Evolutionary conservation across 2,329 filamentous ascomycete species (phyloP).

Genomic region (Lasiodiplodia sp.): DNA sequence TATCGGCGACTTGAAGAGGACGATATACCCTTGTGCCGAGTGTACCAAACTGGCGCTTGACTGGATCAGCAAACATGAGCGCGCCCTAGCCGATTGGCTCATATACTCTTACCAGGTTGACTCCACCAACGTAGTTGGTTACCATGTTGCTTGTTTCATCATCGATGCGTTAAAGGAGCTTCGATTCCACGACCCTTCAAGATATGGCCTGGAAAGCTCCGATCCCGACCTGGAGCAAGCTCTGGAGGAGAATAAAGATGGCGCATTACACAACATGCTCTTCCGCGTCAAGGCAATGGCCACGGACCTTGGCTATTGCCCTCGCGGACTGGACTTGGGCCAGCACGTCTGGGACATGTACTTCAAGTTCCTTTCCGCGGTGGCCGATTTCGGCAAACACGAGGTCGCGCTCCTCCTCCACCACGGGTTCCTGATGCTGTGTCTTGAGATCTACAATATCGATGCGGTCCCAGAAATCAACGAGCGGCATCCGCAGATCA

Average conservation of each 20-base stretch:
- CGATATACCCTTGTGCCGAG: conserved; percentile 58
- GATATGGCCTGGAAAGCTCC: conserved; percentile 10
- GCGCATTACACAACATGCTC: conserved; percentile 9
- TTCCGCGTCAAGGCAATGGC: not conserved
- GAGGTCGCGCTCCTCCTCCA: conserved; percentile 20
- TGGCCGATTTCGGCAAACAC: conserved; percentile 7
- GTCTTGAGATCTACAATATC: conserved; percentile 16
- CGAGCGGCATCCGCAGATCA: conserved; percentile 32
- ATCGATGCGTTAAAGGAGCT: conserved; percentile 11
- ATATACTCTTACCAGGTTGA: conserved; percentile 20
- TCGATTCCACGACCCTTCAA: conserved; percentile 10
- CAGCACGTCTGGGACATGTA: conserved; percentile 27
- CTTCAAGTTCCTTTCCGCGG: conserved; percentile 12
- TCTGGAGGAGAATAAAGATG: conserved; percentile 1
- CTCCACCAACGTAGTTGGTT: not conserved
- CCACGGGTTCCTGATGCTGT: conserved; percentile 15
- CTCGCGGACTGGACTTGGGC: conserved; percentile 8
- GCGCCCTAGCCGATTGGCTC: conserved; percentile 24
- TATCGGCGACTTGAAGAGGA: conserved; percentile 58
- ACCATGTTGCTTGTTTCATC: conserved; percentile 10
- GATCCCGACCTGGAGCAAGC: conserved; percentile 20
- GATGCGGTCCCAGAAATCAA: not conserved
- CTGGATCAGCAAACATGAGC: conserved; percentile 16
- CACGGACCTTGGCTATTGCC: conserved; percentile 3
- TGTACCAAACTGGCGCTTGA: conserved; percentile 47